phyloP scores from a whole-genome alignment of 306 rosid genomes.

The Fragaria vesca region DNA sequence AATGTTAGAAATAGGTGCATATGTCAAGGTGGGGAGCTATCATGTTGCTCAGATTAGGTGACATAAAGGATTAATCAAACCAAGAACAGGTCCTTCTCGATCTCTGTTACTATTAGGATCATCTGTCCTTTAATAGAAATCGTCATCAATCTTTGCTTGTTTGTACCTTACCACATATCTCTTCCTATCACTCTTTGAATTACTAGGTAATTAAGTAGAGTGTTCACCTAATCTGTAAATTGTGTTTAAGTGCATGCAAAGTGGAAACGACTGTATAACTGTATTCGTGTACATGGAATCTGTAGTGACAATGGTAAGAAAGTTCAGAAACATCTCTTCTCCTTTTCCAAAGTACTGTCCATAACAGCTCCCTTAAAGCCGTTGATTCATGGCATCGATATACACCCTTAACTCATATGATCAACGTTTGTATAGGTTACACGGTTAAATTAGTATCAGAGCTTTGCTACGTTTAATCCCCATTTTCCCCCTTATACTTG shows the following conservation, averaged over 20 bases:
- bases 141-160: neutral
- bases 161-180: neutral
- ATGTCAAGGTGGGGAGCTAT: slow-evolving; percentile 38
- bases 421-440: neutral
- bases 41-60: slow-evolving; percentile 47
- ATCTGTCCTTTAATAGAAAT: slow-evolving; percentile 28
- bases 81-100: slow-evolving; percentile 31
- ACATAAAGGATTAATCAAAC: slow-evolving; percentile 18
- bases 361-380: neutral
- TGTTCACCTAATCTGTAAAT: slow-evolving; percentile 3
- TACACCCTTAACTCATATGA: neutral
- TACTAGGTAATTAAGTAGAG: neutral
- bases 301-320: neutral
- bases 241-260: slow-evolving; percentile 1
- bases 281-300: neutral
- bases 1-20: slow-evolving; percentile 20
- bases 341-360: neutral
- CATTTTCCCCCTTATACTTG: neutral
- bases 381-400: too few species aligned
- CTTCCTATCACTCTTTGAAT: neutral
- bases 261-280: neutral
- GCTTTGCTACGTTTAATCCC: neutral
- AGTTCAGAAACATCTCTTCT: neutral
- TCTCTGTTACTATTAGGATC: slow-evolving; percentile 32
- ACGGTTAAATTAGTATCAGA: neutral